A percentile compares a stretch with the other conserved stretches of the same genome.
phyloP scores from a whole-genome alignment of 305 asterid genomes.

The Solanum hybrid region DNA sequence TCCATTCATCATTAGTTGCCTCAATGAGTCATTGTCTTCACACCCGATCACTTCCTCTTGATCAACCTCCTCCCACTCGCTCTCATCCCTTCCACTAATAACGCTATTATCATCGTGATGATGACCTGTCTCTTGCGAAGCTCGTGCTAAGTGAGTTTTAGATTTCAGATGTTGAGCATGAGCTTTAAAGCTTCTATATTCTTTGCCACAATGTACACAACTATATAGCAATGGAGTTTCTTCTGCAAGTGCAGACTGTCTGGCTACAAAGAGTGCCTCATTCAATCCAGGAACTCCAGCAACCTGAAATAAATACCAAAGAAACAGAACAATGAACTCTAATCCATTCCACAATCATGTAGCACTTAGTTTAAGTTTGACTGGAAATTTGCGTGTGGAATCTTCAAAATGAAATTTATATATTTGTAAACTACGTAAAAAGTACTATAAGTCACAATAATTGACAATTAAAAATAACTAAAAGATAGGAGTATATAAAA shows the following conservation, averaged over 20 bases:
- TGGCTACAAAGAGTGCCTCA: conserved; percentile 59
- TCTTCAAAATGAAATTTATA: too few relatives aligned
- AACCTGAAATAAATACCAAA: conserved; percentile 33
- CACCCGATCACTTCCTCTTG: conserved; percentile 35
- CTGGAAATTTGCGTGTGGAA: neutral
- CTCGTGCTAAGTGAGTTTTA: conserved; percentile 52
- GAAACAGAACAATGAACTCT: neutral
- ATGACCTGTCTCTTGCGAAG: conserved; percentile 27
- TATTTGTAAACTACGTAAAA: neutral
- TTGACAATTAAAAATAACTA: too few relatives aligned
- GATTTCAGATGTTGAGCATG: conserved; percentile 77
- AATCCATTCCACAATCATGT: neutral
- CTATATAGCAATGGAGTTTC: conserved; percentile 66
- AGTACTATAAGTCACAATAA: neutral
- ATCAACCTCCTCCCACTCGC: conserved; percentile 78
- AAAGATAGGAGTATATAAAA: too few relatives aligned
- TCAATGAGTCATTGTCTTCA: conserved; percentile 39
- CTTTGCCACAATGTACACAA: conserved; percentile 72
- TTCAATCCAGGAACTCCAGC: conserved; percentile 95
- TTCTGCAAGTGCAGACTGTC: conserved; percentile 62
- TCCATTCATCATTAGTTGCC: conserved; percentile 29
- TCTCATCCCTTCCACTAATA: conserved; percentile 59
- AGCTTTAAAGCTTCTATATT: conserved; percentile 62
- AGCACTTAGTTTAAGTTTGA: neutral
- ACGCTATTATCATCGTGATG: conserved; percentile 25